These are phyloP conservation scores for Pichia scutulata DNA, from an alignment of 805 yeast species.

Conservation along the genomic window DNA sequence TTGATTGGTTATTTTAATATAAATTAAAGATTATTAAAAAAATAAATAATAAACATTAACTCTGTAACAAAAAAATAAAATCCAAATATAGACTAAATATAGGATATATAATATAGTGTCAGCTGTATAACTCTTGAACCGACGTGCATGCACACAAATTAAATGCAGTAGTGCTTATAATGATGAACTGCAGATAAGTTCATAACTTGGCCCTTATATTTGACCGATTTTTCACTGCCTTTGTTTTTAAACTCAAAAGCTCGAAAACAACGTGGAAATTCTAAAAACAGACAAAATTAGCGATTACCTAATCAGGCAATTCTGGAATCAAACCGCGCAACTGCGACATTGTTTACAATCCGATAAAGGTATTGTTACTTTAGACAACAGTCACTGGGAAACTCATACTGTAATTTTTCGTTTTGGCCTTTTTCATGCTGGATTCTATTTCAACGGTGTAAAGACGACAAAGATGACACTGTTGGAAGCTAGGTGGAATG, in stretches of 20 bases:
- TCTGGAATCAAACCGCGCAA: not conserved
- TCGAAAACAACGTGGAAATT: not conserved
- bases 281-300: not conserved
- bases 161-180: not conserved
- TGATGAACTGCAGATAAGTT: not conserved
- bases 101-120: not conserved
- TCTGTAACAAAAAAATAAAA: not conserved
- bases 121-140: not conserved
- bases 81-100: too few species aligned
- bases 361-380: too few species aligned
- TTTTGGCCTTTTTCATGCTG: slow-evolving; percentile 7
- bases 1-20: too few species aligned
- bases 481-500: slow-evolving; percentile 13
- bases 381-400: slow-evolving; percentile 9
- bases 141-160: not conserved
- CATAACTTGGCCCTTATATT: not conserved
- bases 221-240: not conserved
- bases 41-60: not conserved
- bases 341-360: too few species aligned
- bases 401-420: not conserved
- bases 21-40: too few species aligned
- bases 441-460: slow-evolving; percentile 12
- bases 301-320: not conserved
- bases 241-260: not conserved
- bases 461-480: slow-evolving; percentile 12